Conservation (phyloP, 805 yeast genomes). For the Metahyphopichia silvanorum region DNA sequence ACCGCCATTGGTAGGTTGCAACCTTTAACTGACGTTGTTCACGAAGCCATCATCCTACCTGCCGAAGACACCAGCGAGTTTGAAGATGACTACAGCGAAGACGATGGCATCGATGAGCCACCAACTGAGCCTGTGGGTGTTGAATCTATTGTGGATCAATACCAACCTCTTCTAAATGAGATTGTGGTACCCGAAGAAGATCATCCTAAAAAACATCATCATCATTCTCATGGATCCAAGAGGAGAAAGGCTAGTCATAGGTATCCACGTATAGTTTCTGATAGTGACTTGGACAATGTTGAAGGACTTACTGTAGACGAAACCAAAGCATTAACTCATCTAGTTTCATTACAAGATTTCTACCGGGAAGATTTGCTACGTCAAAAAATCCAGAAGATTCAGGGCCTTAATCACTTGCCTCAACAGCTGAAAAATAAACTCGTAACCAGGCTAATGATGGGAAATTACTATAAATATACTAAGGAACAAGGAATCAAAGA, state of each 20-base stretch:
- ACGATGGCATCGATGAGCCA: constrained; percentile 9
- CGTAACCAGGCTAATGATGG: constrained; percentile 67
- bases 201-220: constrained; percentile 1
- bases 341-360: constrained; percentile 35
- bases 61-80: constrained; percentile 40
- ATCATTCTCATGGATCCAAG: constrained; percentile 7
- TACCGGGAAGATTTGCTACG: constrained; percentile 40
- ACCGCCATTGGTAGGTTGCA: constrained; percentile 54
- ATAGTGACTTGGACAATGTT: constrained; percentile 27
- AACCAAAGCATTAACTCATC: constrained; percentile 31
- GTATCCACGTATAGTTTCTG: constrained; percentile 8
- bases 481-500: no score
- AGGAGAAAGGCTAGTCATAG: no score
- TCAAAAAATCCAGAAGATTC: constrained; percentile 46
- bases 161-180: constrained; percentile 48
- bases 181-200: constrained; percentile 48
- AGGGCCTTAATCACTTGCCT: constrained; percentile 30
- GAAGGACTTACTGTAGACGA: constrained; percentile 36
- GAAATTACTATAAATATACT: constrained; percentile 54
- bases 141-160: constrained; percentile 43
- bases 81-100: constrained; percentile 21
- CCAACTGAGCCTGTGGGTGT: constrained; percentile 56
- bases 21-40: constrained; percentile 41
- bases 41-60: constrained; percentile 47
- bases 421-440: constrained; percentile 46